Conservation (phyloP, 179 eudicot species). For the Beta corolliflora region DNA sequence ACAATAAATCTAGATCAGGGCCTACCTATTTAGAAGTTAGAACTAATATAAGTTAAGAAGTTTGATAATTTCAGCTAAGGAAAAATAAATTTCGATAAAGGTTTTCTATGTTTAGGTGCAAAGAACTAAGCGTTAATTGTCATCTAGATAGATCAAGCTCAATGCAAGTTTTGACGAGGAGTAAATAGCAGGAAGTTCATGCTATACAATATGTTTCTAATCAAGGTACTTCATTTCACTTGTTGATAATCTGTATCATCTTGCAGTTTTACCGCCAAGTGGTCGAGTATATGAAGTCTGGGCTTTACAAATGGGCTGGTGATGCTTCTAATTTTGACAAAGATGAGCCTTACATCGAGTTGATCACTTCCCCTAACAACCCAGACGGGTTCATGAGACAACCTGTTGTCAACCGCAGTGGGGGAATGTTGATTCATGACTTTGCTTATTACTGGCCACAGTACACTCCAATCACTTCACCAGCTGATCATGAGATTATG, state of each 20-base stretch:
- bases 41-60: too few relatives aligned
- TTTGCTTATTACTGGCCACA: constrained; percentile 97
- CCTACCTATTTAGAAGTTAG: too few relatives aligned
- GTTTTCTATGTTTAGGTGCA: too few relatives aligned
- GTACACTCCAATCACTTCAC: constrained; percentile 69
- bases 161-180: neutral
- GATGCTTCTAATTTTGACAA: constrained; percentile 56
- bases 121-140: neutral
- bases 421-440: constrained; percentile 68
- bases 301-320: constrained; percentile 83
- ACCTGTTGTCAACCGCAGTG: constrained; percentile 54
- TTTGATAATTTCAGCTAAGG: too few relatives aligned
- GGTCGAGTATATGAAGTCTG: constrained; percentile 73
- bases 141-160: neutral
- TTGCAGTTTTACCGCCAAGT: constrained; percentile 78
- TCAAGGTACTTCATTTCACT: neutral
- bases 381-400: constrained; percentile 80
- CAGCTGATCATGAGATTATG: constrained; percentile 79
- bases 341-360: constrained; percentile 77
- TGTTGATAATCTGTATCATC: neutral
- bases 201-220: neutral
- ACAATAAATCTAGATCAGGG: too few relatives aligned
- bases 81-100: too few relatives aligned
- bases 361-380: constrained; percentile 93
- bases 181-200: too few relatives aligned